Base-by-base conservation (phyloP, 83 land plant genomes). In the Thuja plicata region DNA sequence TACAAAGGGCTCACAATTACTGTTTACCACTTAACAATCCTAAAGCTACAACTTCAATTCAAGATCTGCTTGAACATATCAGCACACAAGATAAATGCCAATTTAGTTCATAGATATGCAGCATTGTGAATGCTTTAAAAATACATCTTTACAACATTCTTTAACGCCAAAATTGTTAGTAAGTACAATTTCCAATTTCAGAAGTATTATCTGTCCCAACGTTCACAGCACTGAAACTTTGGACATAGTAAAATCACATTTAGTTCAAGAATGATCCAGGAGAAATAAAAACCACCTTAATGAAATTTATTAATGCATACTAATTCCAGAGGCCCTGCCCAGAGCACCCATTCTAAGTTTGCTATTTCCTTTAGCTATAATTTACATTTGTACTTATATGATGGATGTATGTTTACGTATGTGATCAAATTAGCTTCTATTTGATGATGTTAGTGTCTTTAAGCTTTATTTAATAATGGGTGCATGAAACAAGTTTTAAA, bases 211-310 rank as follows among this genome's bases (percentile, higher is more conserved):
- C 84, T 81, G 34, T 81, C 41, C 92, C 94, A 86, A 93, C 90
- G 37, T 92, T 93, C n/a, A 87, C 57, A 32, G 92, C 87, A 38
- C 90, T 46, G 83, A 95, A 92, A 93, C 24, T 79, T 40, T 3
- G 8, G 37, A 41, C 83, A 73, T 12, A 41, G 71, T 40, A 38
- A 38, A 46, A 50, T 50, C 52, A 78, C 21, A 4, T 8, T 17
- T 70, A 38, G 24, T 46, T 52, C 45, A 30, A 84, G 50, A 27
- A 43, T 10, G 15, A 52, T 62, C 73, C 13, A 43, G 10, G 46
- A 52, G 37, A 12, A 11, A 34, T 3, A 48, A n/a, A 89, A 73
- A 66, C 9, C 45, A 40, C 34, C 60, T 24, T 1, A 11, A 54
- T 9, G 16, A n/a, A 35, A 12, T 76, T 50, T 24, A 19, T 38